Percentiles rank a stretch among this genome's conserved stretches.
Evolutionary conservation across 2,329 filamentous ascomycete genomes (phyloP).

Genomic region (Fusarium zealandicum): DNA sequence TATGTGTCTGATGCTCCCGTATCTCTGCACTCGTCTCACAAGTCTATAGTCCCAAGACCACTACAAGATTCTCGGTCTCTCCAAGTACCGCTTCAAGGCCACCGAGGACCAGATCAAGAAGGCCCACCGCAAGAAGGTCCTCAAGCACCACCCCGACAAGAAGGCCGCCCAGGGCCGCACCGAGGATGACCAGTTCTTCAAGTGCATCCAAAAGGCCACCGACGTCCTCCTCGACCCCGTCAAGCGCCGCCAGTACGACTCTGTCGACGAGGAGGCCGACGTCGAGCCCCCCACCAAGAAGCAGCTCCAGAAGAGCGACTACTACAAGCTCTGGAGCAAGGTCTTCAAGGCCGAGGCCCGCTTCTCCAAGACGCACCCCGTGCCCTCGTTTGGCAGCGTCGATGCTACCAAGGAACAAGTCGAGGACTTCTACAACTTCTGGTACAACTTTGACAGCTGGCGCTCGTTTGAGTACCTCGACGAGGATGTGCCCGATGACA

Average conservation of each 20-base stretch:
- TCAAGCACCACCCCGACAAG: slow-evolving; percentile 99
- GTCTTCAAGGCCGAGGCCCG: slow-evolving; percentile 92
- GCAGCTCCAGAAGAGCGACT: slow-evolving; percentile 83
- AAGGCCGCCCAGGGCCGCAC: slow-evolving; percentile 87
- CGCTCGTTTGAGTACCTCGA: slow-evolving; percentile 97
- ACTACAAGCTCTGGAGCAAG: slow-evolving; percentile 91
- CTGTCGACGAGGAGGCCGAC: slow-evolving; percentile 91
- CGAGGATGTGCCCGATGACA: slow-evolving; percentile 98
- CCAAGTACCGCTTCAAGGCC: slow-evolving; percentile 89
- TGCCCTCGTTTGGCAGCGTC: slow-evolving; percentile 84
- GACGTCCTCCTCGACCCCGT: slow-evolving; percentile 91
- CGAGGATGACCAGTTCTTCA: slow-evolving; percentile 99
- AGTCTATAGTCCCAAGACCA: slow-evolving; percentile 82
- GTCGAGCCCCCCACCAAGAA: slow-evolving; percentile 94
- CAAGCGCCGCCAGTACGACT: slow-evolving; percentile 95
- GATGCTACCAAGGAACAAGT: slow-evolving; percentile 88
- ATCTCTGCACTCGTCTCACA: not conserved
- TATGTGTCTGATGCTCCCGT: slow-evolving; percentile 49
- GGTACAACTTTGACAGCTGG: slow-evolving; percentile 99
- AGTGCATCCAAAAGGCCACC: slow-evolving; percentile 98
- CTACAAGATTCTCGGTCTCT: slow-evolving; percentile 93
- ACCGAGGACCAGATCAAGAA: slow-evolving; percentile 99
- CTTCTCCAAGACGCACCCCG: slow-evolving; percentile 90
- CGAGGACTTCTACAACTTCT: slow-evolving; percentile 98
- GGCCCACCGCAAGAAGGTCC: slow-evolving; percentile 98